Percentiles rank a stretch among this genome's conserved stretches.
Evolutionary conservation across 441 rosid species (phyloP).

Genomic region (Kokia cookei): DNA sequence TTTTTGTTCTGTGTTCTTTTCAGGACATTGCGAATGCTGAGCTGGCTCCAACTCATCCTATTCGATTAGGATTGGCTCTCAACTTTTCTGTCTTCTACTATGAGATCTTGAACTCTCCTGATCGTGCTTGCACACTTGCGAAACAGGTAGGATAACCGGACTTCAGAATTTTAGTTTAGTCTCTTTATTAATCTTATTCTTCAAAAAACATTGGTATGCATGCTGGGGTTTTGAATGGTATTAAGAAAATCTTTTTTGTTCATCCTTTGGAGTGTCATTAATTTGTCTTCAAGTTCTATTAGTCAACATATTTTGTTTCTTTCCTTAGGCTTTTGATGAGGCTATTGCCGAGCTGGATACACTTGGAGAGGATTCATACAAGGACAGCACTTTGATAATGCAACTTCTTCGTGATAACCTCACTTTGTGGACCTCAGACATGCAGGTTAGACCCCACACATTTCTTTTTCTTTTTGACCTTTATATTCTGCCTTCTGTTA

Average conservation of each 20-base stretch:
- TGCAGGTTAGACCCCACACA: conserved; percentile 35
- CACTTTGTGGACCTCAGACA: conserved; percentile 80
- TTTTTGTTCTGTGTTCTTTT: conserved; percentile 4
- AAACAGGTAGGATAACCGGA: conserved; percentile 28
- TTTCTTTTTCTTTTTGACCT: background rate
- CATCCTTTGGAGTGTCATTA: background rate
- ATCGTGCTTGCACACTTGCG: conserved; percentile 49
- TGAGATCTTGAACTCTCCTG: conserved; percentile 69
- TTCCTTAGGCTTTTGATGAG: conserved; percentile 53
- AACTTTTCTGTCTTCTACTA: conserved; percentile 77
- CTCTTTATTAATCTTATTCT: background rate
- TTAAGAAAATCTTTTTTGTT: background rate
- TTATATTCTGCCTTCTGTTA: background rate
- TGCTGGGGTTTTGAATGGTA: background rate
- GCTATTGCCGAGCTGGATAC: conserved; percentile 69
- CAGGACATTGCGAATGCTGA: conserved; percentile 54
- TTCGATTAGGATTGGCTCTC: conserved; percentile 64
- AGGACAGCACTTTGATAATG: conserved; percentile 75
- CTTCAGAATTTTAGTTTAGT: background rate
- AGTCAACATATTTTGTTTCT: background rate
- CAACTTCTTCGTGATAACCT: conserved; percentile 77
- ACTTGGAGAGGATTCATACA: conserved; percentile 71
- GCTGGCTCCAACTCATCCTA: conserved; percentile 66
- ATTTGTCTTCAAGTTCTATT: background rate
- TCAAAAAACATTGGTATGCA: background rate